phyloP scores from a whole-genome alignment of 1,139 yeast species.

The Kurtzmaniella quercitrusa region DNA sequence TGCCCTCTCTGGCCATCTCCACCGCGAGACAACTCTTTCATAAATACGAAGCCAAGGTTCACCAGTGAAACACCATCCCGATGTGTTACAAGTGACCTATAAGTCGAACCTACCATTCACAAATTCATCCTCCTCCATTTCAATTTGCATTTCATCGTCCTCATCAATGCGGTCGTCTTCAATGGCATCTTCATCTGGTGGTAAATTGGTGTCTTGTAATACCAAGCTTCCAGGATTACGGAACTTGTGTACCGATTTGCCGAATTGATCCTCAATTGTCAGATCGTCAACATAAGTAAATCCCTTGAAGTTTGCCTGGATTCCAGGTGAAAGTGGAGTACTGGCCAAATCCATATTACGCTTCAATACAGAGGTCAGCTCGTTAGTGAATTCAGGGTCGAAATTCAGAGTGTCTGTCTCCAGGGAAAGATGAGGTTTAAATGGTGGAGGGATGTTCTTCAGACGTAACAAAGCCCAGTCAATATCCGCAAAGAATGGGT shows the following conservation, averaged over 20 bases:
- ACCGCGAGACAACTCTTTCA: too few species aligned
- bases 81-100: too few species aligned
- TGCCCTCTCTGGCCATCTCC: too few species aligned
- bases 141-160: constrained; percentile 50
- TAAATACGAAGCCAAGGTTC: background rate
- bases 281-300: constrained; percentile 94
- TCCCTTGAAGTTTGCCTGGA: constrained; percentile 94
- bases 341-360: constrained; percentile 63
- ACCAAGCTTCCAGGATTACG: constrained; percentile 69
- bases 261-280: constrained; percentile 83
- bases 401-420: constrained; percentile 95
- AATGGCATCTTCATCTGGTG: constrained; percentile 80
- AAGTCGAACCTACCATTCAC: constrained; percentile 88
- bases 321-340: constrained; percentile 88
- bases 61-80: background rate
- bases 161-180: constrained; percentile 70
- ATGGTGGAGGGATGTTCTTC: constrained; percentile 95
- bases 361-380: constrained; percentile 76
- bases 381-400: constrained; percentile 94
- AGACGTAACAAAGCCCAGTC: constrained; percentile 80
- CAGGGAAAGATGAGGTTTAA: constrained; percentile 85
- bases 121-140: constrained; percentile 63
- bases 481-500: constrained; percentile 83
- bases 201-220: constrained; percentile 73
- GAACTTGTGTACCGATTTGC: constrained; percentile 39